Conservation (phyloP, 2,329 filamentous ascomycete species). For the Colletotrichum sp. region DNA sequence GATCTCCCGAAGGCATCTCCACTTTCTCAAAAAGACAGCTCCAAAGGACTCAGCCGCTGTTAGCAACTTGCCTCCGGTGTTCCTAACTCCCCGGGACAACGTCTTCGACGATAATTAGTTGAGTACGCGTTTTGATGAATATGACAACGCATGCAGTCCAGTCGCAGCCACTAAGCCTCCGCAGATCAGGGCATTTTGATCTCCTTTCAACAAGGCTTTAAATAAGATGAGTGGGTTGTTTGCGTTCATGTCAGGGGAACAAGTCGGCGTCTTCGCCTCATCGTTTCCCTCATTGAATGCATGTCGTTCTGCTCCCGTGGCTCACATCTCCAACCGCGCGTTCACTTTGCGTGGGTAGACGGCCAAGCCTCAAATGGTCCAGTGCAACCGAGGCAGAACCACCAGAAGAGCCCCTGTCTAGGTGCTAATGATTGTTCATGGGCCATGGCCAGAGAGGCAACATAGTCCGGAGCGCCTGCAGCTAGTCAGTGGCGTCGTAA, state of each 20-base stretch:
- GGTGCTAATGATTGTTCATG: no score
- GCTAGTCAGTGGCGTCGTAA: no score
- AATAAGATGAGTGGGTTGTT: no score
- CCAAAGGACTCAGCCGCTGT: background rate
- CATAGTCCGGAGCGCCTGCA: fast-evolving
- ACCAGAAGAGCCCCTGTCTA: no score
- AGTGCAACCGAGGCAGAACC: no score
- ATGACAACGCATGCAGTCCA: background rate
- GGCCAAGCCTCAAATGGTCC: no score
- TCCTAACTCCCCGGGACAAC: background rate
- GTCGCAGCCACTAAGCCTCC: background rate
- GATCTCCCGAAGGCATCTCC: fast-evolving
- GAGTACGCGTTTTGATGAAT: background rate
- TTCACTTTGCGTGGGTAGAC: no score
- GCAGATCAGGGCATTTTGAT: fast-evolving
- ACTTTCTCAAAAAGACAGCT: background rate
- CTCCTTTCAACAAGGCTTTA: background rate
- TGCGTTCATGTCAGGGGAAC: no score
- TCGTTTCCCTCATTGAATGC: no score
- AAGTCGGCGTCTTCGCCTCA: no score
- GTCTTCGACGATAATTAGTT: fast-evolving
- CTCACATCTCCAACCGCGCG: fast-evolving
- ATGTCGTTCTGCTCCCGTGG: no score
- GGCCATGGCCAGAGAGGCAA: no score
- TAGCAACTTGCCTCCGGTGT: background rate